A percentile compares a stretch with the other conserved stretches of the same genome.
These are phyloP conservation scores for Zangia roseola DNA, from an alignment of 768 basidiomycete species.

Conservation along the genomic window DNA sequence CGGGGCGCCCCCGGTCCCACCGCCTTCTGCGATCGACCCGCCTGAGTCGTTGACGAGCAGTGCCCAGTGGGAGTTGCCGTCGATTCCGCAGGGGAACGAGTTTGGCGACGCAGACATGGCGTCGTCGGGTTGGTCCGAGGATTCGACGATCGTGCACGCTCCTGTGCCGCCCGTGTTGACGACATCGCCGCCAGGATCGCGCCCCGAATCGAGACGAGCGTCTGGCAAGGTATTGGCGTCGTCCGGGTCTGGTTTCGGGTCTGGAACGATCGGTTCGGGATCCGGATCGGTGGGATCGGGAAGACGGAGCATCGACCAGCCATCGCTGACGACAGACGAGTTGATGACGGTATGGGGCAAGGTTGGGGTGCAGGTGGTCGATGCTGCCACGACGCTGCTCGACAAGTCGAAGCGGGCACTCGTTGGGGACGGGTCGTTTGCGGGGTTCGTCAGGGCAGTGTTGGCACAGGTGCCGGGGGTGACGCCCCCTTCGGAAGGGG, in stretches of 20 bases:
- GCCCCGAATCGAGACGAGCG: slow-evolving; percentile 7
- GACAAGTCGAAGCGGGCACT: slow-evolving; percentile 77
- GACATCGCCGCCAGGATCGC: slow-evolving; percentile 1
- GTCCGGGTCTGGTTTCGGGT: slow-evolving; percentile 9
- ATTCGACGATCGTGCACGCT: slow-evolving; percentile 38
- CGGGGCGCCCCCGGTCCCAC: slow-evolving; percentile 28
- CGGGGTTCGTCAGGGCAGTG: slow-evolving; percentile 72
- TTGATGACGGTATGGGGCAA: slow-evolving; percentile 68
- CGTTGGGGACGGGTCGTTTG: slow-evolving; percentile 82
- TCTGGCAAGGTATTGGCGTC: slow-evolving; percentile 11
- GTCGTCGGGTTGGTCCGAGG: slow-evolving; percentile 66
- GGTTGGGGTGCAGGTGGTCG: slow-evolving; percentile 72
- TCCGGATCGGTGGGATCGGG: slow-evolving; percentile 1
- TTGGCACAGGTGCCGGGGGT: slow-evolving; percentile 67
- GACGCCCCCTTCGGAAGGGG: slow-evolving; percentile 33
- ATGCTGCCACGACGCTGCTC: slow-evolving; percentile 62
- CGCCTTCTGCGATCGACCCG: slow-evolving; percentile 36
- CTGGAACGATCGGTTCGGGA: neutral
- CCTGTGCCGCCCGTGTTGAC: slow-evolving; percentile 19
- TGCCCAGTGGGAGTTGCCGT: slow-evolving; percentile 65
- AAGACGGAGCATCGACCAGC: slow-evolving; percentile 28
- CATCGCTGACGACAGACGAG: slow-evolving; percentile 55
- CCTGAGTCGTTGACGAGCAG: slow-evolving; percentile 38
- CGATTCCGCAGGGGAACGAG: slow-evolving; percentile 54
- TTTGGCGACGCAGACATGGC: slow-evolving; percentile 47